Percentiles rank a stretch among this genome's conserved stretches.
Evolutionary conservation across 2,329 filamentous ascomycete species (phyloP).

Genomic region (Colletotrichum eleusines): DNA sequence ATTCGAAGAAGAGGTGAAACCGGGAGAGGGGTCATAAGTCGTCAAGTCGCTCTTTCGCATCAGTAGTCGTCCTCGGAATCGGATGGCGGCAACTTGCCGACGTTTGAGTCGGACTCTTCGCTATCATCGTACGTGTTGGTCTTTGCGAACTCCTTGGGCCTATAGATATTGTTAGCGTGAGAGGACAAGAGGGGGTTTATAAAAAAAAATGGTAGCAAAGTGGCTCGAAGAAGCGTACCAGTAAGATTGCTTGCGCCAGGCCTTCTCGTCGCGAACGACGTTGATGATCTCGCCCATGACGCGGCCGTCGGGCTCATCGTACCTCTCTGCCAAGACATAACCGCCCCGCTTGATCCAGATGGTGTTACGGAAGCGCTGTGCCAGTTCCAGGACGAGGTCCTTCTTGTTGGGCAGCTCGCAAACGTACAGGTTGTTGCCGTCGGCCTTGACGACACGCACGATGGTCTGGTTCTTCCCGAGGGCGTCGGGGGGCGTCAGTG

Average conservation of each 20-base stretch:
- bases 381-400: constrained; percentile 81
- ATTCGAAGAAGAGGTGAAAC: constrained; percentile 43
- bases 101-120: constrained; percentile 81
- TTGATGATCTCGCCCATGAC: constrained; percentile 92
- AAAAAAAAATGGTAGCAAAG: too few relatives aligned
- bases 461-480: constrained; percentile 74
- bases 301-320: constrained; percentile 79
- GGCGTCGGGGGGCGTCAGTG: constrained; percentile 68
- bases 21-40: constrained; percentile 8
- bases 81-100: constrained; percentile 87
- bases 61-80: constrained; percentile 77
- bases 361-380: constrained; percentile 86
- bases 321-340: constrained; percentile 84
- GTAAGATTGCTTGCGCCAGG: constrained; percentile 89
- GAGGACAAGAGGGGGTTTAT: too few relatives aligned
- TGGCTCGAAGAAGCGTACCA: constrained; percentile 68
- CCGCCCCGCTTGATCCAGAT: constrained; percentile 94
- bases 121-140: constrained; percentile 71
- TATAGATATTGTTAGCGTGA: constrained; percentile 50
- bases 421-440: constrained; percentile 90
- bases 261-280: constrained; percentile 89
- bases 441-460: constrained; percentile 82
- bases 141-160: constrained; percentile 85
- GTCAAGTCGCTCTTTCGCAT: constrained; percentile 19
- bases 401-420: constrained; percentile 78